These are phyloP conservation scores for Phytopythium litorale DNA, from an alignment of 352 stramenopile species.

Conservation along the genomic window DNA sequence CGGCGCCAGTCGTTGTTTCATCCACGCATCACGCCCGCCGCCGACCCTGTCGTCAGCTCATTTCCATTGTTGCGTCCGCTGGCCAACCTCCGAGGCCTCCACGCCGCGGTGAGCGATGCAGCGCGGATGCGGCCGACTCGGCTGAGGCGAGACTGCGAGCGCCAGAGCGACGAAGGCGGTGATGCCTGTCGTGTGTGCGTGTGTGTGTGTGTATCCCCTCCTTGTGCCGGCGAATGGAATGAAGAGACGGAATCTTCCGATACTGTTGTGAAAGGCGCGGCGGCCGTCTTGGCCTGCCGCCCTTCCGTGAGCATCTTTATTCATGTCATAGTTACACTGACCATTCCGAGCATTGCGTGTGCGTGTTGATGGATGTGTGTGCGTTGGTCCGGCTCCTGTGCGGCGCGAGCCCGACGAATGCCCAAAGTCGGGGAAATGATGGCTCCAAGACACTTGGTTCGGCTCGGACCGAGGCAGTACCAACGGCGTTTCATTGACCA, in stretches of 20 bases:
- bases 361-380: background rate
- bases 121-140: too few relatives aligned
- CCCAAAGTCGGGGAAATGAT: conserved; percentile 7
- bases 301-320: conserved; percentile 56
- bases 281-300: conserved; percentile 42
- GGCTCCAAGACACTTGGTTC: too few relatives aligned
- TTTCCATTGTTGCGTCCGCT: too few relatives aligned
- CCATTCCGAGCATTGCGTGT: conserved; percentile 31
- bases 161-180: too few relatives aligned
- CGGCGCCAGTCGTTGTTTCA: too few relatives aligned
- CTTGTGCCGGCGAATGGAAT: conserved; percentile 28
- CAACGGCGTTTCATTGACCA: conserved; percentile 12
- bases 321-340: conserved; percentile 77
- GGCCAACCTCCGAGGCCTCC: too few relatives aligned
- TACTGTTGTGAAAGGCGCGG: conserved; percentile 40
- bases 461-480: conserved; percentile 11
- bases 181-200: too few relatives aligned
- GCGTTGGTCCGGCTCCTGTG: background rate
- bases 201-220: background rate
- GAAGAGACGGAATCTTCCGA: conserved; percentile 39
- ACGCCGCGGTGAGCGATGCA: too few relatives aligned
- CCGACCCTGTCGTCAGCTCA: too few relatives aligned
- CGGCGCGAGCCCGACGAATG: too few relatives aligned
- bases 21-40: too few relatives aligned
- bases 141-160: too few relatives aligned